phyloP scores from a whole-genome alignment of 1,139 yeast genomes.

The Diutina rugosa region DNA sequence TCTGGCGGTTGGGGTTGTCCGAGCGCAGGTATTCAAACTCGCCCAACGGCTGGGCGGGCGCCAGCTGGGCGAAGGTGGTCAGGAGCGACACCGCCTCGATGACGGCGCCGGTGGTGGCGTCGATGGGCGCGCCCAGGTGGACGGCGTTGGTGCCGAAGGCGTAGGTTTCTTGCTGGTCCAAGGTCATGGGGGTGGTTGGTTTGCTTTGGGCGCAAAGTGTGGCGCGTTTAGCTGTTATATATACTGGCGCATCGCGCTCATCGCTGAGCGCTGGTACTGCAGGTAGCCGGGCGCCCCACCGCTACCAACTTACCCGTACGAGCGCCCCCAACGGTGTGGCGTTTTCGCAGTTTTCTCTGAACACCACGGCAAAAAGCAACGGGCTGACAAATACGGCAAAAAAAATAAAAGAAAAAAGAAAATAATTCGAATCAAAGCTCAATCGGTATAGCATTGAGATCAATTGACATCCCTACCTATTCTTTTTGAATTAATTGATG shows the following conservation, averaged over 20 bases:
- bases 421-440: too few relatives aligned
- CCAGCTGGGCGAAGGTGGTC: slow-evolving; percentile 74
- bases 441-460: too few relatives aligned
- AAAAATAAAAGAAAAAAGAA: too few relatives aligned
- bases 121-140: slow-evolving; percentile 72
- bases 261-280: not conserved
- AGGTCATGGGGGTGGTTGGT: not conserved
- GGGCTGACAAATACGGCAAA: not conserved
- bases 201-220: not conserved
- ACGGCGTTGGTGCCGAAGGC: slow-evolving; percentile 73
- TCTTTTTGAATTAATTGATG: too few relatives aligned
- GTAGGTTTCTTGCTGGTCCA: slow-evolving; percentile 8
- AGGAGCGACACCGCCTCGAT: slow-evolving; percentile 76
- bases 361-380: not conserved
- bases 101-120: slow-evolving; percentile 73
- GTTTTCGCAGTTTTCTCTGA: not conserved
- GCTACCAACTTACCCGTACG: too few relatives aligned
- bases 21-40: slow-evolving; percentile 79
- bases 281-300: not conserved
- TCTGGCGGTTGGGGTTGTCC: slow-evolving; percentile 79
- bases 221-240: not conserved
- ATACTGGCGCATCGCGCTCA: not conserved
- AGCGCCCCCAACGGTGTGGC: not conserved
- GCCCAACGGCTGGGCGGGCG: slow-evolving; percentile 70
- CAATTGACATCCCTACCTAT: too few relatives aligned